Base-by-base conservation (phyloP, 192 early-diverging fungal species). In the Lobosporangium transversale region DNA sequence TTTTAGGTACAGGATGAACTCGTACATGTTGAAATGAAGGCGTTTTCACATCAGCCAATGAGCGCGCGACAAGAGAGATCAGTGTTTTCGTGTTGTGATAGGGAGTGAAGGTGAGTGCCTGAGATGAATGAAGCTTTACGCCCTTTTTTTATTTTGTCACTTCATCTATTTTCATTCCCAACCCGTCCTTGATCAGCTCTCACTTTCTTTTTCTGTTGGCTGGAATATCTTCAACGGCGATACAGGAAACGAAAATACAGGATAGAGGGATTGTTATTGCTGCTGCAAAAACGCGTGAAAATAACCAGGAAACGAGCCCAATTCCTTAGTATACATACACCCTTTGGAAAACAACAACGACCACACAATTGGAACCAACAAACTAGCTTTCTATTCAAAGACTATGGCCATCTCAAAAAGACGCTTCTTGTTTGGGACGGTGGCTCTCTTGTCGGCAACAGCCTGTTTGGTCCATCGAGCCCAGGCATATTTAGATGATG, bases 361-460 rank as follows among this genome's bases (percentile, higher is more conserved):
- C n/a, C n/a, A n/a, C 35, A 31, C n/a, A 18, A 33, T 53, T 23
- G 53, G 27, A 30, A 36, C 35, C 21, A 50, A 18, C n/a, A 23
- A 50, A 14, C 21, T n/a, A n/a, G 10, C 36, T 4, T 51, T 53
- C 36, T 53, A 36, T 30, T 20, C 33, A 51, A 52, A 21, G 24
- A 32, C n/a, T 7, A 70, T 62, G 58, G n/a, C 56, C 53, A 56
- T 56, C 33, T 50, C 32, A 26, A 70, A 70, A 59, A 70, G 56
- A 55, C 58, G 35, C 32, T 55, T 70, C 53, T 43, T 61, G 44
- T 33, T 61, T 24, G 53, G 52, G 2, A 40, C 59, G 15, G 35
- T 35, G 6, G 32, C 32, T 12, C 58, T 59, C 40, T 55, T 73
- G 10, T 58, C 55, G 48, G 57, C 66, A 40, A 52, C 50, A 23